Base-by-base conservation (phyloP, 352 stramenopile species). In the Pythium sp. region DNA sequence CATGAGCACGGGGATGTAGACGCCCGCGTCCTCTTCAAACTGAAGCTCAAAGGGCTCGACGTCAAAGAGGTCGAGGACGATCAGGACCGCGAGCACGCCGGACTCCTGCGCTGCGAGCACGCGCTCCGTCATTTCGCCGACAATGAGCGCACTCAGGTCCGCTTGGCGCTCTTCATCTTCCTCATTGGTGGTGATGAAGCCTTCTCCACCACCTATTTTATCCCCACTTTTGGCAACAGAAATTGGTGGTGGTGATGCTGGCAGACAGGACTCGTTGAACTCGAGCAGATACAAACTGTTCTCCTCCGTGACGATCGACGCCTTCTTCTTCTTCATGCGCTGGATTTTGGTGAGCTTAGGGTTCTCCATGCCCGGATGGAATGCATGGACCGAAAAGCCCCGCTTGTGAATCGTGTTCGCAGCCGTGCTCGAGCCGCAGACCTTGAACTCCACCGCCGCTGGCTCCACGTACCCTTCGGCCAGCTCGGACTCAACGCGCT, bases 1-100 rank as follows among this genome's bases (percentile, higher is more conserved):
- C 81, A 91, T 90, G 26, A 93, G 65, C n/a, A 93, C 81, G 1
- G 85, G 85, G 43, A 93, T 79, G 65, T 90, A 93, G 7, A 93
- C 71, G 0, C 85, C 85, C 0, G 80, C 76, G 34, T 89, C 83
- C 1, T 74, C 49, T 1, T 66, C 46, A 22, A 91, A 77, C 11
- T 81, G 63, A 32, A 93, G 68, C 36, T 80, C 72, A 20, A 93
- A 93, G 20, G 85, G 68, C 18, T 86, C 79, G 0, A 78, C 75
- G 28, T 82, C 74, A n/a, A 86, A 76, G 3, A 93, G 59, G 55
- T 91, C 81, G 5, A 93, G 71, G 15, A 90, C 79, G 5, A 91
- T 62, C 11, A 93, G 74, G 49, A 90, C 81, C 38, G 71, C 75
- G 0, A 93, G 53, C 8, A 75, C 85, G 1, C 85, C 82, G 1